Base-by-base conservation (phyloP, 208 protist genomes). In the Trypanosomatidae sp. region DNA sequence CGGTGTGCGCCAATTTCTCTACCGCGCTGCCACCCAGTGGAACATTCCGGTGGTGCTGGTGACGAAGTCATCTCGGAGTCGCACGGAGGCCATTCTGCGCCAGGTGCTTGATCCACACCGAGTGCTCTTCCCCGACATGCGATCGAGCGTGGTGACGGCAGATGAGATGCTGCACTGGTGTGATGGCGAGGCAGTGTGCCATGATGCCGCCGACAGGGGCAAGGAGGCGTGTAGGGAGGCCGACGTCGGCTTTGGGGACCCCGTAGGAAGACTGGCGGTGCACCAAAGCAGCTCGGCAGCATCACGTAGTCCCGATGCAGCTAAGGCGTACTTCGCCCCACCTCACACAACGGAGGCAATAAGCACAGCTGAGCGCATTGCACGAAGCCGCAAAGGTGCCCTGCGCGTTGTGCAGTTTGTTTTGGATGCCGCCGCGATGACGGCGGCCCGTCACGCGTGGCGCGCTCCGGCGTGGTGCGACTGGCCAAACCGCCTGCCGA, bases 11-110 rank as follows among this genome's bases (percentile, higher is more conserved):
- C 71, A 80, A 67, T 74, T 90, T 39, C 82, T 96, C 33, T 85
- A 88, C 60, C 65, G 66, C 52, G 69, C 81, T 12, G 73, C 78
- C 15, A 71, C 87, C 46, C 87, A 91, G 73, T 96, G 91, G 89
- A 83, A 81, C 36, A 93, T 96, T 62, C 89, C 89, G 17, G 15
- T 96, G 0, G 52, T 94, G 25, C 66, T 96, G 15, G 91, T 96
- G 52, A 94, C 91, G 22, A 91, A 93, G 64, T 94, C 89, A 0
- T 79, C 86, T 15, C 68, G 66, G 17, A 65, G 67, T n/a, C 87
- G 91, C 64, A 82, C 89, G 1, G 77, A 90, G 76, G 89, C 89
- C 8, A 86, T 93, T 36, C 58, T 96, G 52, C 66, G 46, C n/a
- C 71, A 83, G 47, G 67, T 89, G 12, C 79, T 96, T 10, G 91